Conservation (phyloP, 495 filamentous ascomycete species). For the Hypoxylon cercidicola region DNA sequence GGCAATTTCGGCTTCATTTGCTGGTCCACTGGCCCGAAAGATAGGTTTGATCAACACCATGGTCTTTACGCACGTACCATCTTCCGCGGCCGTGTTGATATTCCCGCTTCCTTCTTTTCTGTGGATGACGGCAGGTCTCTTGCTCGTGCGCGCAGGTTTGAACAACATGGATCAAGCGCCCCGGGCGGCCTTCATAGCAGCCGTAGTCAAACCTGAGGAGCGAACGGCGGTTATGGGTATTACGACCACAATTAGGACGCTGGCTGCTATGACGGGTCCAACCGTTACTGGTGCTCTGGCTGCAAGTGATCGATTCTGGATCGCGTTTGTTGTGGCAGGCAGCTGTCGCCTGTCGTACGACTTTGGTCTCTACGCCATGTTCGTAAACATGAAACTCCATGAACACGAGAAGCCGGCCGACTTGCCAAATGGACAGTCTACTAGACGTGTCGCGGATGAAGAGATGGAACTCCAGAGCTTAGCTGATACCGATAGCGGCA, state of each 20-base stretch:
- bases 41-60: slow-evolving; percentile 88
- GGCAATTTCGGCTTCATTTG: slow-evolving; percentile 74
- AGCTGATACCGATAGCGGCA: slow-evolving; percentile 34
- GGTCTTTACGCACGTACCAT: slow-evolving; percentile 87
- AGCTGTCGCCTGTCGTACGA: slow-evolving; percentile 77
- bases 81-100: slow-evolving; percentile 74
- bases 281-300: slow-evolving; percentile 76
- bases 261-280: slow-evolving; percentile 70
- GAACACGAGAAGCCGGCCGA: slow-evolving; percentile 48
- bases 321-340: slow-evolving; percentile 78
- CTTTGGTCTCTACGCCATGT: slow-evolving; percentile 74
- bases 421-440: slow-evolving; percentile 7
- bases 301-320: slow-evolving; percentile 69
- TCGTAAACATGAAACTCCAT: slow-evolving; percentile 63
- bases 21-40: slow-evolving; percentile 77
- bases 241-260: slow-evolving; percentile 74
- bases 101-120: slow-evolving; percentile 70
- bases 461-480: slow-evolving; percentile 39
- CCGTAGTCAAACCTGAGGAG: slow-evolving; percentile 74
- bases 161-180: slow-evolving; percentile 87
- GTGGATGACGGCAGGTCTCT: slow-evolving; percentile 67
- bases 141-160: slow-evolving; percentile 74
- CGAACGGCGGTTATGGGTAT: slow-evolving; percentile 82
- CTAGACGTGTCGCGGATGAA: slow-evolving; percentile 33
- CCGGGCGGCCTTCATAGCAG: slow-evolving; percentile 80